These are phyloP conservation scores for Diophrys appendiculata DNA, from an alignment of 73 alveolate species.

Conservation along the genomic window DNA sequence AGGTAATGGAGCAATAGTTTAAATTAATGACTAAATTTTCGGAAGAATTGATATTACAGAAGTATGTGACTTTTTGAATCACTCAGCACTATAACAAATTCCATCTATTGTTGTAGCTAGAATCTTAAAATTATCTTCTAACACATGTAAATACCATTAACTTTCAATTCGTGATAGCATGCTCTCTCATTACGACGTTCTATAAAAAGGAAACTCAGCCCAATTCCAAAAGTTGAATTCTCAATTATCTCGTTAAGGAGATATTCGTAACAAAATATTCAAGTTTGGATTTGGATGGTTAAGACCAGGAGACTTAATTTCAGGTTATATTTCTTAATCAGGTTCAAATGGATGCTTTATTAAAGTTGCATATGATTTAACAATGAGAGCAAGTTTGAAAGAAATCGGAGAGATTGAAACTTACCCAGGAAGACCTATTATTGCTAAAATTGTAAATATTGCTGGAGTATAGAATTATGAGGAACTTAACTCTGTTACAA, in stretches of 20 bases:
- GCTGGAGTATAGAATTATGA: not conserved
- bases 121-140: not conserved
- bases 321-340: constrained; percentile 40
- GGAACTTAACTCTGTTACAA: not conserved
- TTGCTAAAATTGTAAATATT: not conserved
- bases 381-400: constrained; percentile 48
- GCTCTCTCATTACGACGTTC: no score
- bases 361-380: constrained; percentile 18
- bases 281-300: constrained; percentile 13
- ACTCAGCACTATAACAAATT: no score
- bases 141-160: not conserved
- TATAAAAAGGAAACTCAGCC: no score
- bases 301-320: constrained; percentile 33
- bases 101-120: no score
- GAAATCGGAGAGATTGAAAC: constrained; percentile 25
- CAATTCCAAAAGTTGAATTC: not conserved
- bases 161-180: no score
- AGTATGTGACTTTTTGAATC: constrained; percentile 40
- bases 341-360: constrained; percentile 53
- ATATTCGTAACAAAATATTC: not conserved
- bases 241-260: not conserved
- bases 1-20: constrained; percentile 43
- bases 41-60: constrained; percentile 51
- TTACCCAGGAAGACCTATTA: constrained; percentile 1
- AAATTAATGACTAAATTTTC: constrained; percentile 24